phyloP scores from a whole-genome alignment of 345 rosid genomes.

The Eucalyptus marginata region DNA sequence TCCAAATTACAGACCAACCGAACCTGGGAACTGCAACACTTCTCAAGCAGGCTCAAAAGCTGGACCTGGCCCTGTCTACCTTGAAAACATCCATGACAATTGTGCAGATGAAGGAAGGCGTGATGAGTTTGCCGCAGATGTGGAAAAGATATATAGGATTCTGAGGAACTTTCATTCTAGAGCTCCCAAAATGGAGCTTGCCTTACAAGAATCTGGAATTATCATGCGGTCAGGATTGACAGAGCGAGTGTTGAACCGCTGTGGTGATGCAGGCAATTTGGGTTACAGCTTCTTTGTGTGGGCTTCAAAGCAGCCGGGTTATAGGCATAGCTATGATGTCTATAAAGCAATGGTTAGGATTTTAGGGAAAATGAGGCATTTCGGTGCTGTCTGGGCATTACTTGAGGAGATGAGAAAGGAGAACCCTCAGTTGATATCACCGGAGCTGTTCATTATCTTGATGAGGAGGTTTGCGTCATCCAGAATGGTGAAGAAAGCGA shows the following conservation, averaged over 20 bases:
- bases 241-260: constrained; percentile 77
- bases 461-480: constrained; percentile 66
- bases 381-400: constrained; percentile 79
- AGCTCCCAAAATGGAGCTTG: constrained; percentile 66
- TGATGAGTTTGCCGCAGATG: constrained; percentile 66
- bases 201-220: constrained; percentile 67
- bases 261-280: constrained; percentile 83
- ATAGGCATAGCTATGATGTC: constrained; percentile 48
- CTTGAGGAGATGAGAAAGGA: constrained; percentile 83
- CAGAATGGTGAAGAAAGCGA: constrained; percentile 71
- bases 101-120: neutral
- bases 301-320: constrained; percentile 79
- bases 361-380: constrained; percentile 78
- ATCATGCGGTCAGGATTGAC: constrained; percentile 53
- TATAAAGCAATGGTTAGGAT: constrained; percentile 68
- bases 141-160: constrained; percentile 68
- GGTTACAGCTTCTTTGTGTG: constrained; percentile 75
- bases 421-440: constrained; percentile 51
- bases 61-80: constrained; percentile 36
- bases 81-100: constrained; percentile 9
- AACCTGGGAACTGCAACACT: neutral
- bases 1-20: neutral
- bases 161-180: constrained; percentile 64
- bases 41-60: neutral
- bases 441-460: constrained; percentile 61